These are phyloP conservation scores for Kodamaea nitidulidarum DNA, from an alignment of 805 yeast genomes.

Conservation along the genomic window DNA sequence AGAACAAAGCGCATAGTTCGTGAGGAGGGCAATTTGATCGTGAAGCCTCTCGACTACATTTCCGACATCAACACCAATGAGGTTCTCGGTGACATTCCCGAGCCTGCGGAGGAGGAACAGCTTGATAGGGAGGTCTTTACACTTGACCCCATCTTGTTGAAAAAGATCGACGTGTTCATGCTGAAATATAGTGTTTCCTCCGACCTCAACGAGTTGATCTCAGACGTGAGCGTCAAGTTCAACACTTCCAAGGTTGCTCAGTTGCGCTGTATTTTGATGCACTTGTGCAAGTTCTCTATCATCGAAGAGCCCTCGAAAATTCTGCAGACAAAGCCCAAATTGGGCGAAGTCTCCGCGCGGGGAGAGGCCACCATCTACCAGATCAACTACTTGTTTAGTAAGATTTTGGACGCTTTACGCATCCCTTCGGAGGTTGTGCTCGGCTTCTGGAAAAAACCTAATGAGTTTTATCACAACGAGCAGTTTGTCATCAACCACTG, in stretches of 20 bases:
- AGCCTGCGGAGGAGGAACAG: constrained; percentile 1
- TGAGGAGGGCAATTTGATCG: constrained; percentile 34
- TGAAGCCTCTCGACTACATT: constrained; percentile 42
- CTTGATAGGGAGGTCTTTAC: constrained; percentile 9
- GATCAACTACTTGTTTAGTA: constrained; percentile 70
- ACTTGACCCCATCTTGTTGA: constrained; percentile 15
- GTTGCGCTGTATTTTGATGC: constrained; percentile 57
- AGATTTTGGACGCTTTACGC: constrained; percentile 65
- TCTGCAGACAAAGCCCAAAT: constrained; percentile 36
- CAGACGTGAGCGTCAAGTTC: constrained; percentile 40
- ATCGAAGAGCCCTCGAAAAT: constrained; percentile 36
- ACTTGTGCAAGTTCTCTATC: constrained; percentile 62
- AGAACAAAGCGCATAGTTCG: constrained; percentile 58
- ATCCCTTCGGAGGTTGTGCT: constrained; percentile 71
- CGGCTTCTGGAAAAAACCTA: constrained; percentile 83
- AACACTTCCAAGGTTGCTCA: constrained; percentile 43
- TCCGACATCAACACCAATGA: constrained; percentile 42
- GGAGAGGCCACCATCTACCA: constrained; percentile 65
- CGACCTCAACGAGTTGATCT: constrained; percentile 40
- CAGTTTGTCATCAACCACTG: constrained; percentile 69
- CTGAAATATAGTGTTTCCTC: constrained; percentile 22
- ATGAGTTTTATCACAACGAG: constrained; percentile 48
- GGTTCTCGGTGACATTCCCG: constrained; percentile 19
- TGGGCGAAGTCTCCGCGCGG: constrained; percentile 40
- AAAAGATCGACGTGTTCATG: constrained; percentile 32